phyloP scores from a whole-genome alignment of 495 filamentous ascomycete species.

The Penicillium lividum region DNA sequence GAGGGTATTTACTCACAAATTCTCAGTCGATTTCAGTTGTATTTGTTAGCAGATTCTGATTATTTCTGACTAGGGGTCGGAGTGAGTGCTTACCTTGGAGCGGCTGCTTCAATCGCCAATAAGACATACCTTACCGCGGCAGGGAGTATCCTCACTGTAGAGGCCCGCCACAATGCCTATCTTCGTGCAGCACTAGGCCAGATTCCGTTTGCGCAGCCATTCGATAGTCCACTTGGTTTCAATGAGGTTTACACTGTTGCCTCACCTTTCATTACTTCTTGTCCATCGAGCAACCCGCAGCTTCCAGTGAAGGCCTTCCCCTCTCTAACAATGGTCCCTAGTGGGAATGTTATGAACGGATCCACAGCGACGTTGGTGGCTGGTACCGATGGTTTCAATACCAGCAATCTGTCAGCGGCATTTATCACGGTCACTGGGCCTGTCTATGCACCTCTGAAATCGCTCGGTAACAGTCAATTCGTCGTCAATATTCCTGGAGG shows the following conservation, averaged over 20 bases:
- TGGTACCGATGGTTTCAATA: slow-evolving; percentile 6
- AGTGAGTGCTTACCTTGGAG: slow-evolving; percentile 61
- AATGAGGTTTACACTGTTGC: slow-evolving; percentile 63
- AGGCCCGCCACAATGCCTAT: slow-evolving; percentile 61
- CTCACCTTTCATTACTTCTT: slow-evolving; percentile 57
- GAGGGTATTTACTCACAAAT: slow-evolving; percentile 29
- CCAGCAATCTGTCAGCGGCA: slow-evolving; percentile 21
- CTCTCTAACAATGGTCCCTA: slow-evolving; percentile 28
- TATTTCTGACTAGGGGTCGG: slow-evolving; percentile 34
- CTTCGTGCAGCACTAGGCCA: slow-evolving; percentile 52
- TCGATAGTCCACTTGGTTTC: slow-evolving; percentile 59
- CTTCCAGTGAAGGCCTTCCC: slow-evolving; percentile 63
- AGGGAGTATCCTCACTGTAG: slow-evolving; percentile 61
- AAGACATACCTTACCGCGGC: slow-evolving; percentile 58
- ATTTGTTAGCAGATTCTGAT: too few species aligned
- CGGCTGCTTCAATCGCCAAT: slow-evolving; percentile 56
- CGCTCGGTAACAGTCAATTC: slow-evolving; percentile 32
- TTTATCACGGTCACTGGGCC: slow-evolving; percentile 44
- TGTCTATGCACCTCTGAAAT: slow-evolving; percentile 26
- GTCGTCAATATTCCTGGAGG: slow-evolving; percentile 28
- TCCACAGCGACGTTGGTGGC: slow-evolving; percentile 15
- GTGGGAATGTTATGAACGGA: slow-evolving; percentile 16
- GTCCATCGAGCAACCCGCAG: slow-evolving; percentile 52
- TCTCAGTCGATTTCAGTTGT: too few species aligned
- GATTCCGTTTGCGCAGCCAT: slow-evolving; percentile 54